phyloP scores from a whole-genome alignment of 352 stramenopile genomes.

The Globisporangium uncinulatum region DNA sequence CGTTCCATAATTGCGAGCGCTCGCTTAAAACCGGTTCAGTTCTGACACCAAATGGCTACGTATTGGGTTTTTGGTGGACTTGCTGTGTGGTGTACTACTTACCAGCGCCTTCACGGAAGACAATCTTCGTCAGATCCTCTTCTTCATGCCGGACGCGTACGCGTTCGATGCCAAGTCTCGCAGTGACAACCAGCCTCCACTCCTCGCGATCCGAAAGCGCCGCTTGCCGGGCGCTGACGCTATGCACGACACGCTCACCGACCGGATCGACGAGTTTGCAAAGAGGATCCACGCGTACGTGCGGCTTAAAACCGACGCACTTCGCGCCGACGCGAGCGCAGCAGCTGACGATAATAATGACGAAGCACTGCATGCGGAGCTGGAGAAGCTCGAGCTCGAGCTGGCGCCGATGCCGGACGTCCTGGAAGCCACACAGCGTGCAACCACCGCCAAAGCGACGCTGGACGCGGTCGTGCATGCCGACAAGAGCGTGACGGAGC shows the following conservation, averaged over 20 bases:
- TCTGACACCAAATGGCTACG: no score
- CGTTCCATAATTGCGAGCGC: no score
- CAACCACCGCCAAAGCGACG: slow-evolving; percentile 7
- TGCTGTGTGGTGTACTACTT: no score
- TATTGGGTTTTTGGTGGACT: no score
- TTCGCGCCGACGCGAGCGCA: slow-evolving; percentile 3
- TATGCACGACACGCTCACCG: slow-evolving; percentile 32
- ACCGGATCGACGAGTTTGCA: slow-evolving; percentile 43
- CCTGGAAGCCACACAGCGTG: not conserved
- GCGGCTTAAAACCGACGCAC: slow-evolving; percentile 11
- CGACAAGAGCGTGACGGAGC: slow-evolving; percentile 9
- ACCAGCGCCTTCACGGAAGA: slow-evolving; percentile 34
- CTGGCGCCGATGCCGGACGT: slow-evolving; percentile 26
- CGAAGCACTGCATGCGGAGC: slow-evolving; percentile 21
- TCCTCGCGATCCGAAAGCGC: slow-evolving; percentile 52
- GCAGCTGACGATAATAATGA: slow-evolving; percentile 17
- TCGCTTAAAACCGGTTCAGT: no score
- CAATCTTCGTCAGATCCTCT: slow-evolving; percentile 55
- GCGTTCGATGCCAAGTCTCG: slow-evolving; percentile 38
- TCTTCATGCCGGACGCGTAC: slow-evolving; percentile 46
- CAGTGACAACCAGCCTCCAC: slow-evolving; percentile 25
- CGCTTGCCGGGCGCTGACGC: slow-evolving; percentile 20
- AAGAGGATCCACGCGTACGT: slow-evolving; percentile 30
- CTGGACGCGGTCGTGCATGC: slow-evolving; percentile 11
- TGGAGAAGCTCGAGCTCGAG: slow-evolving; percentile 37